These are phyloP conservation scores for Alternaria dauci DNA, from an alignment of 2,329 filamentous ascomycete species.

Conservation along the genomic window DNA sequence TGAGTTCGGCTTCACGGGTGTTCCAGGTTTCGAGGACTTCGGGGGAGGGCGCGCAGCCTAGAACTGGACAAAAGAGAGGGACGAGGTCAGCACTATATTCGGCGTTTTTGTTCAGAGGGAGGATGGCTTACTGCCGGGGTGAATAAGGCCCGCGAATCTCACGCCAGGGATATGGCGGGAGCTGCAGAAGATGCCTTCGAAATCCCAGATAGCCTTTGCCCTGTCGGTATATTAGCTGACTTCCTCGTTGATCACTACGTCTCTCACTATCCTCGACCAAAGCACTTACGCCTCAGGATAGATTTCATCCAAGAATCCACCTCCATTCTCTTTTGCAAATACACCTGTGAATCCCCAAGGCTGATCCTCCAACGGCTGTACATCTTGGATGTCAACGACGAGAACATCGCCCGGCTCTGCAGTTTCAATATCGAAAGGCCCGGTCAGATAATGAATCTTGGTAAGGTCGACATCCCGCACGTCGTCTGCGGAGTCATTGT, in stretches of 20 bases:
- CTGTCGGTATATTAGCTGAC: constrained; percentile 49
- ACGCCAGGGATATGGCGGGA: constrained; percentile 78
- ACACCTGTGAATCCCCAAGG: constrained; percentile 92
- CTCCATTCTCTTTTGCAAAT: constrained; percentile 82
- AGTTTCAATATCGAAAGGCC: constrained; percentile 85
- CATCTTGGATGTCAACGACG: constrained; percentile 89
- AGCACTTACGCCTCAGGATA: constrained; percentile 77
- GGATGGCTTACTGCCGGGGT: constrained; percentile 70
- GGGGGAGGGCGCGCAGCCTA: constrained; percentile 81
- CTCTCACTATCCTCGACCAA: neutral
- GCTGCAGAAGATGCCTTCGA: constrained; percentile 80
- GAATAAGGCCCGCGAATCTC: constrained; percentile 87
- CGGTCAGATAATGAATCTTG: constrained; percentile 84
- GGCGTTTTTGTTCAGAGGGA: no score
- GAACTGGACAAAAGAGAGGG: neutral
- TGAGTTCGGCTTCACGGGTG: constrained; percentile 79
- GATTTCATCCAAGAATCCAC: constrained; percentile 86
- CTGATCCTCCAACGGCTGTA: constrained; percentile 84
- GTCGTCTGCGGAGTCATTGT: constrained; percentile 91
- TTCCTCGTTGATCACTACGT: neutral
- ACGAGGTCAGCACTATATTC: neutral
- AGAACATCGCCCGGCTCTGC: constrained; percentile 87
- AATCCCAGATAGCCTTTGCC: constrained; percentile 79
- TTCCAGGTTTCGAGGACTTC: constrained; percentile 86
- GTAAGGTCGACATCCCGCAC: constrained; percentile 85